Base-by-base conservation (phyloP, 164 flowering plant genomes). In the Berberis thunbergii region DNA sequence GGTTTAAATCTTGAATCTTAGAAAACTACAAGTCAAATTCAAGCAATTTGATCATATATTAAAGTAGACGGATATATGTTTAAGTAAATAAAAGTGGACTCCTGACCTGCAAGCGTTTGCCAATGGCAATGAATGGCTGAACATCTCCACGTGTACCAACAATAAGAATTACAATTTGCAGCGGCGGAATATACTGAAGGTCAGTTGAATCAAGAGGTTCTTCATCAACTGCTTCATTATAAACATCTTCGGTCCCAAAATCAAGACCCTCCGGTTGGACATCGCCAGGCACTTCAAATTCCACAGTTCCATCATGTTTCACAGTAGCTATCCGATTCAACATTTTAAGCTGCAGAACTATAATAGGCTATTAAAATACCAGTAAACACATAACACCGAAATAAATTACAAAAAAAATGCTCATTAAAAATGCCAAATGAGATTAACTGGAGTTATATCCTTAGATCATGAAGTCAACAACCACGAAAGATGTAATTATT, bases 101-200 rank as follows among this genome's bases (percentile, higher is more conserved):
- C 49, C 45, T 58, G 67, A 91, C 98, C 97, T 93, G 98, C 64
- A 93, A 77, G 41, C 84, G 81, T 75, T 93, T 93, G 49, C 96
- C 98, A 74, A 93, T 93, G 41, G 98, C 98, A 76, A 86, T 54
- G 80, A 93, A 93, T 40, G 97, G 98, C 71, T 93, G 98, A 48
- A 93, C 98, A 81, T 93, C 98, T 64, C 98, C 98, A 42, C 97
- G 88, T 58, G 98, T 93, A 58, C 98, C 98, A 74, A 93, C 98
- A 71, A 93, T 93, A 63, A 93, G 90, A 78, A 93, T 82, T 59
- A 93, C 97, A 64, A 93, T 88, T 74, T 90, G 96, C 69, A 93
- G 41, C 8, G 98, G 99, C 9, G 87, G 96, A 62, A 88, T 85
- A 69, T 78, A 76, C 49, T 79, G 86, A 70, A 82, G 67, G 57